Base-by-base conservation (phyloP, 2,329 filamentous ascomycete species). In the Arthrinium puccinioides region DNA sequence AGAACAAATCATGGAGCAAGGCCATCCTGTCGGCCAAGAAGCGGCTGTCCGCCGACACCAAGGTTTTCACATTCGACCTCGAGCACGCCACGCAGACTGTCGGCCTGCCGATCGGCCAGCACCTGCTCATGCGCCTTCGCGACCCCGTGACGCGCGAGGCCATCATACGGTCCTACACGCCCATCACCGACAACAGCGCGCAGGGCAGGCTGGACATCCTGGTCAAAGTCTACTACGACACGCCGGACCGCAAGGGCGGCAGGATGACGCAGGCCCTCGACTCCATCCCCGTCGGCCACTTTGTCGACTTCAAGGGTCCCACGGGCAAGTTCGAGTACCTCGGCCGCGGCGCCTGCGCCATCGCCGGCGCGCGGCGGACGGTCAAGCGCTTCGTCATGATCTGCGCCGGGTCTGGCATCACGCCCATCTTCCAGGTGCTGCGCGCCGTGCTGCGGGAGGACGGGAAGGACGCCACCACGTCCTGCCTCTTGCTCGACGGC, bases 81-180 rank as follows among this genome's bases (percentile, higher is more conserved):
- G 79, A 90, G 42, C 79, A 89, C 49, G 62, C 72, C 0, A 61
- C 71, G 0, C 88, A 95, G 56, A 57, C 58, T 0, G 68, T 92
- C 8, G 89, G 89, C 8, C 69, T 95, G 0, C 87, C 87, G 0
- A 78, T 84, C 0, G 89, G 89, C 13, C 86, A 95, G 54, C 89
- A 96, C 60, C 66, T 95, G 2, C 85, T 94, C 78, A 74, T 95
- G 52, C 82, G 85, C 4, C 67, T 94, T 4, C 76, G 76, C 19
- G 85, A 94, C 52, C 79, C 83, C 0, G 77, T 69, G 0, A 82
- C 78, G 0, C 67, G 68, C 31, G 83, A 90, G 52, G 70, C 79
- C 21, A 82, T 94, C 47, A 88, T 94, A 50, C 76, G 89, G 16
- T 80, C 85, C 6, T 96, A 95, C 63, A 96, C 89, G 1, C 89